A percentile compares a stretch with the other conserved stretches of the same genome.
Evolutionary conservation across 208 protist species (phyloP).

Genomic region (Trypanosoma melophagium): DNA sequence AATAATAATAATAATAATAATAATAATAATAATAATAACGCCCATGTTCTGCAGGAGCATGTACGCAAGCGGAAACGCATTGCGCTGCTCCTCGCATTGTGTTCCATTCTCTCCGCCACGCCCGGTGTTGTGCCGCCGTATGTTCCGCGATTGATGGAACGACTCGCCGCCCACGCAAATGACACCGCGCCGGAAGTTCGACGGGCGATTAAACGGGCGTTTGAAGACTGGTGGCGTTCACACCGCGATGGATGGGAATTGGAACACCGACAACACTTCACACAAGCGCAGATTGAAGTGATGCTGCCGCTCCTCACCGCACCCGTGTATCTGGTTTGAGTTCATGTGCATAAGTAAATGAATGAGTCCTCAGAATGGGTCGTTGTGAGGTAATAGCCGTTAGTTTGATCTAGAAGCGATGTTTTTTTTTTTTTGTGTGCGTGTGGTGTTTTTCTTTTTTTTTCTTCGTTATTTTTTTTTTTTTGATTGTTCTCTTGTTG

Average conservation of each 20-base stretch:
- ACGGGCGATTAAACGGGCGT: constrained; percentile 46
- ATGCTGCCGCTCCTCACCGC: constrained; percentile 51
- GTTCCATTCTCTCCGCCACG: constrained; percentile 55
- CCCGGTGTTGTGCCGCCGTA: constrained; percentile 51
- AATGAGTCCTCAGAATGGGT: neutral
- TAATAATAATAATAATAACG: no score
- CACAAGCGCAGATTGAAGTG: constrained; percentile 41
- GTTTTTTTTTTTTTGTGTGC: neutral
- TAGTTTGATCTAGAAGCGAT: neutral
- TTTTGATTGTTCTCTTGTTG: neutral
- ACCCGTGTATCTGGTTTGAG: constrained; percentile 69
- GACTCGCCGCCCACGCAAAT: constrained; percentile 38
- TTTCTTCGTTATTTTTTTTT: constrained; percentile 11
- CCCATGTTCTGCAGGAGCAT: neutral
- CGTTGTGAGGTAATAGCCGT: neutral
- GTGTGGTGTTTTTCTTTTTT: neutral
- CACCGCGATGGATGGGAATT: constrained; percentile 75
- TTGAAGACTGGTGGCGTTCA: constrained; percentile 77
- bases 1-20: no score
- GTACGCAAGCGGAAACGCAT: constrained; percentile 28
- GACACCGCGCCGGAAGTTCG: constrained; percentile 46
- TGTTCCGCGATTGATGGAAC: constrained; percentile 55
- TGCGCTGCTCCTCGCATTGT: constrained; percentile 64
- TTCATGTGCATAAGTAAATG: neutral
- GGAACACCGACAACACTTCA: constrained; percentile 66